Conservation (phyloP, 176 grass and related monocot species). For the Aegilops sharonensis region DNA sequence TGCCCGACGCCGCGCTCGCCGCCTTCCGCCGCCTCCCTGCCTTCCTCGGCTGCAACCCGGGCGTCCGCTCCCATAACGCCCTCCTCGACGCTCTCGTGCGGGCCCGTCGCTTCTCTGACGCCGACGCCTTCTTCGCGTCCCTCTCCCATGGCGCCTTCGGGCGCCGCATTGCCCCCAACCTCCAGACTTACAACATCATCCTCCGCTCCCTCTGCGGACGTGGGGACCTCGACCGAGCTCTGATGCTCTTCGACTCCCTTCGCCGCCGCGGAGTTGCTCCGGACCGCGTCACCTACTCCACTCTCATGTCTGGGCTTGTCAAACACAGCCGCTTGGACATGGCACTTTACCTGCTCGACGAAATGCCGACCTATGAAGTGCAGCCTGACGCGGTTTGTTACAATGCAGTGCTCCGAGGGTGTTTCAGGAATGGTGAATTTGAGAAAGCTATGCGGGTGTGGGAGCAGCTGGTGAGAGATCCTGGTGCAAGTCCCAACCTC, state of each 20-base stretch:
- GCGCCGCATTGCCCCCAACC: constrained; percentile 60
- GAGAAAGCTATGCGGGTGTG: constrained; percentile 75
- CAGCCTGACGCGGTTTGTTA: constrained; percentile 72
- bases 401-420: constrained; percentile 61
- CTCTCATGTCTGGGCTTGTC: constrained; percentile 51
- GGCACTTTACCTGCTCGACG: constrained; percentile 74
- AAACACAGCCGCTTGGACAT: constrained; percentile 42
- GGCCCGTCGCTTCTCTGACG: constrained; percentile 52
- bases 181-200: constrained; percentile 89
- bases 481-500: constrained; percentile 41
- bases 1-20: constrained; percentile 70
- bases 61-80: constrained; percentile 77
- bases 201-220: constrained; percentile 67
- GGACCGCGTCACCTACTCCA: constrained; percentile 71
- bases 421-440: constrained; percentile 52
- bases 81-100: constrained; percentile 89
- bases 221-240: constrained; percentile 57
- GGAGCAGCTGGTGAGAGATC: constrained; percentile 61
- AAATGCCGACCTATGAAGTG: constrained; percentile 64
- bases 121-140: constrained; percentile 74
- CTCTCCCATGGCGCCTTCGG: constrained; percentile 55
- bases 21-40: constrained; percentile 57
- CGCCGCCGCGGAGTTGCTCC: constrained; percentile 44
- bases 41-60: constrained; percentile 72
- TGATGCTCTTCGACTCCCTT: constrained; percentile 41